Conservation (phyloP, 345 rosid genomes). For the Euphorbia pulcherrima region DNA sequence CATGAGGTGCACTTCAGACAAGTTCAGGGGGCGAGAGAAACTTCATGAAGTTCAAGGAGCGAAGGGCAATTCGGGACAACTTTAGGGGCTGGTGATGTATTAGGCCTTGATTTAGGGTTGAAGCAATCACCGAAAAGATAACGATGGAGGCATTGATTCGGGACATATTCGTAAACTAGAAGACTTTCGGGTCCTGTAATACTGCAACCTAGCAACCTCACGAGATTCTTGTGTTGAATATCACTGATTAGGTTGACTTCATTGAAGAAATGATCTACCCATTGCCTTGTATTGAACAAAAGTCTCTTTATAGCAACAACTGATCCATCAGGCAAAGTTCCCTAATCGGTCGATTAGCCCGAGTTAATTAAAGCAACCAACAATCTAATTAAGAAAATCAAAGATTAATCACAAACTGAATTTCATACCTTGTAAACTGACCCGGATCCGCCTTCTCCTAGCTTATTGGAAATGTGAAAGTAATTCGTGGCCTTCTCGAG, state of each 20-base stretch:
- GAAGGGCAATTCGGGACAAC: too few relatives aligned
- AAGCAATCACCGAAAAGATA: constrained; percentile 48
- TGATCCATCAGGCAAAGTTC: constrained; percentile 57
- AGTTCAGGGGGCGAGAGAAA: too few relatives aligned
- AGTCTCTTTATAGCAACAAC: constrained; percentile 82
- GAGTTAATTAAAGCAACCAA: constrained; percentile 1
- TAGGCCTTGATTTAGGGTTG: constrained; percentile 1
- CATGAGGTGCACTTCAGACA: too few relatives aligned
- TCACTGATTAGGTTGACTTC: constrained; percentile 82
- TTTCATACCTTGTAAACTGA: constrained; percentile 65
- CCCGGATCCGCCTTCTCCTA: constrained; percentile 94
- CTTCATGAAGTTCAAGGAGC: too few relatives aligned
- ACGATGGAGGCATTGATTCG: constrained; percentile 72
- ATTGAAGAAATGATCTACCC: constrained; percentile 96
- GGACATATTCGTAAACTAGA: constrained; percentile 73
- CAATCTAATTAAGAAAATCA: neutral
- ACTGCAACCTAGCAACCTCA: constrained; percentile 79
- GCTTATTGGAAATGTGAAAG: constrained; percentile 59
- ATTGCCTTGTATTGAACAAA: constrained; percentile 77
- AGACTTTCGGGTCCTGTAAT: constrained; percentile 87
- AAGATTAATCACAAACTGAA: constrained; percentile 2
- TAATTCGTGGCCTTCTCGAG: constrained; percentile 80
- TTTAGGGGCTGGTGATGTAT: too few relatives aligned
- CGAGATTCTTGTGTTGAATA: constrained; percentile 77
- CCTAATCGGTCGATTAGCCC: constrained; percentile 34